These are phyloP conservation scores for Boletus sp. DNA, from an alignment of 768 basidiomycete species.

Conservation along the genomic window DNA sequence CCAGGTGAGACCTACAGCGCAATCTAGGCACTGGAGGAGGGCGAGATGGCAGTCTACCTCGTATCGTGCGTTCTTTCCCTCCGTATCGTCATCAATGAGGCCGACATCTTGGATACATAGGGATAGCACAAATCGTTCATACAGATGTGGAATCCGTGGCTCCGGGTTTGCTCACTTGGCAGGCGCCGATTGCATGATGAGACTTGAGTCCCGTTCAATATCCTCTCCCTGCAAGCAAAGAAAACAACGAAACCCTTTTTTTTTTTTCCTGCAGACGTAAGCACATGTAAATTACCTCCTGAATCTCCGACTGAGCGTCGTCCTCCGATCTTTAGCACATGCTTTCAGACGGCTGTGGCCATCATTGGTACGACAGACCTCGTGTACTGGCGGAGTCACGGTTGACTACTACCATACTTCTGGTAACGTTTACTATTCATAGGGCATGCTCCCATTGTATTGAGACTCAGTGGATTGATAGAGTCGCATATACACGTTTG, in stretches of 20 bases:
- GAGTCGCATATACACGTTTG: conserved; percentile 7
- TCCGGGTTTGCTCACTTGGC: conserved; percentile 96
- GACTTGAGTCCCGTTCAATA: conserved; percentile 52
- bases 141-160: conserved; percentile 95
- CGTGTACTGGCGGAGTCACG: too few species aligned
- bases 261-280: conserved; percentile 36
- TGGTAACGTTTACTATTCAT: background rate
- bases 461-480: conserved; percentile 35
- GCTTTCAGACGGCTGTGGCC: conserved; percentile 91
- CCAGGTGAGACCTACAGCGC: conserved; percentile 95
- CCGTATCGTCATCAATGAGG: background rate
- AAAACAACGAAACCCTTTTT: conserved; percentile 1
- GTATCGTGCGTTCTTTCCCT: conserved; percentile 65
- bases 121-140: conserved; percentile 94
- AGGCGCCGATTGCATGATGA: conserved; percentile 97
- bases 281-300: conserved; percentile 5
- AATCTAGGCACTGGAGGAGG: conserved; percentile 98
- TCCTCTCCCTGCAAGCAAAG: background rate
- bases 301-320: conserved; percentile 11
- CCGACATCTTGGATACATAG: conserved; percentile 34
- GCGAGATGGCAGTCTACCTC: conserved; percentile 98
- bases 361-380: conserved; percentile 98
- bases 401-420: too few species aligned
- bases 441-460: conserved; percentile 1
- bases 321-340: conserved; percentile 62